phyloP scores from a whole-genome alignment of 1,284 basidiomycete species.

The Cryptococcus floricola region DNA sequence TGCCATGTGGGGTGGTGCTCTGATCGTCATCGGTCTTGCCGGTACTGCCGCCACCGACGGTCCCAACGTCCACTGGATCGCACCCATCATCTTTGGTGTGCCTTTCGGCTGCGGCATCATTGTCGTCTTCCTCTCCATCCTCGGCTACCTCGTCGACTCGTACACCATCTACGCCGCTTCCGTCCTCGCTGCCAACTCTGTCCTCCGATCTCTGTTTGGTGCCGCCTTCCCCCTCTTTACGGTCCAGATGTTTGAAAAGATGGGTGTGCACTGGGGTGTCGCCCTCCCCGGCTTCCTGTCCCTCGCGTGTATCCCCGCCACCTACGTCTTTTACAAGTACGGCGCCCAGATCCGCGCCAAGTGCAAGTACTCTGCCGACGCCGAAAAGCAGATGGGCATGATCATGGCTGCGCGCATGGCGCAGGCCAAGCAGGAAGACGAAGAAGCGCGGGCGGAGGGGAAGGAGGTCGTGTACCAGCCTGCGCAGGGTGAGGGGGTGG shows the following conservation, averaged over 20 bases:
- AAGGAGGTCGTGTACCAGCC: conserved; percentile 2
- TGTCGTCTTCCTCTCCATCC: conserved; percentile 59
- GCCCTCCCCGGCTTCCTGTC: conserved; percentile 62
- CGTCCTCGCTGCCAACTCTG: conserved; percentile 65
- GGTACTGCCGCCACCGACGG: conserved; percentile 48
- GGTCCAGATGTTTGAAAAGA: conserved; percentile 47
- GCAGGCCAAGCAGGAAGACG: conserved; percentile 14
- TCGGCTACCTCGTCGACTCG: conserved; percentile 62
- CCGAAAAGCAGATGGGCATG: conserved; percentile 33
- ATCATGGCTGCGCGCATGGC: conserved; percentile 40
- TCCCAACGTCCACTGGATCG: conserved; percentile 52
- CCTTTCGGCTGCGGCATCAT: conserved; percentile 65
- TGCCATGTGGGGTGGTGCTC: conserved; percentile 50
- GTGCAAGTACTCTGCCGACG: conserved; percentile 51
- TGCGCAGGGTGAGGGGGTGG: not conserved
- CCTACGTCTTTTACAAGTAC: conserved; percentile 54
- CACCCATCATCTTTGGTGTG: conserved; percentile 57
- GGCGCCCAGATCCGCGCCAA: conserved; percentile 59
- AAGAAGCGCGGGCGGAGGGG: conserved; percentile 14
- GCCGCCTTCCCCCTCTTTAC: conserved; percentile 63
- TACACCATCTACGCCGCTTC: conserved; percentile 57
- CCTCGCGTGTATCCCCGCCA: conserved; percentile 58
- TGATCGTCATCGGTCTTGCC: conserved; percentile 46
- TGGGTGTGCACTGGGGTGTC: conserved; percentile 65
- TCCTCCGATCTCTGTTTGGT: conserved; percentile 64